Evolutionary conservation across 495 filamentous ascomycete genomes (phyloP).

Genomic region (Filosporella fistucella): DNA sequence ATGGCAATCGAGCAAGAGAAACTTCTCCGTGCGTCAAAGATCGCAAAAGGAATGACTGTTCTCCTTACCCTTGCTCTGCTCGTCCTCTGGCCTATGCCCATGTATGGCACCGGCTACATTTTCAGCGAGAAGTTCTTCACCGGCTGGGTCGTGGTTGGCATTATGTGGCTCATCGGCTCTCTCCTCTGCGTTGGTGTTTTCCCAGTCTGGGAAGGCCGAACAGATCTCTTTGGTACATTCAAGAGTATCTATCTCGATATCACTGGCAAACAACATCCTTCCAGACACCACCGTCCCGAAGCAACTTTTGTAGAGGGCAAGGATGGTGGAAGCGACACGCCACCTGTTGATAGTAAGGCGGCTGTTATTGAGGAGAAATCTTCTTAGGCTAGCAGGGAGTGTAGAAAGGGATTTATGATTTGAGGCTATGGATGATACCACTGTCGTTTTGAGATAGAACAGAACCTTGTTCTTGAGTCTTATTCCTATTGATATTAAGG

Average conservation of each 20-base stretch:
- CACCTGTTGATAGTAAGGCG: conserved; percentile 4
- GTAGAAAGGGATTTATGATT: background rate
- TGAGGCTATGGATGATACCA: conserved; percentile 3
- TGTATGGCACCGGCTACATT: conserved; percentile 79
- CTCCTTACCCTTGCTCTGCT: conserved; percentile 71
- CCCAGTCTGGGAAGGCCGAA: conserved; percentile 21
- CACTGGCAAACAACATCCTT: conserved; percentile 25
- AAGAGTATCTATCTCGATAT: conserved; percentile 66
- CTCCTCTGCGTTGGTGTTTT: conserved; percentile 24
- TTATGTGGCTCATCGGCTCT: conserved; percentile 69
- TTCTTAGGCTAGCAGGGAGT: background rate
- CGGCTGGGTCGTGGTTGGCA: conserved; percentile 71
- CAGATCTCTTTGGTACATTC: conserved; percentile 59
- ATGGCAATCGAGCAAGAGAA: conserved; percentile 32
- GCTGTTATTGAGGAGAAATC: conserved; percentile 6
- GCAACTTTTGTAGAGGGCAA: conserved; percentile 20
- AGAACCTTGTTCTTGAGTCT: too few species aligned
- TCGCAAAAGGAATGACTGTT: conserved; percentile 73
- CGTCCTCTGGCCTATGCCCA: conserved; percentile 90
- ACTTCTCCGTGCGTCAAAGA: conserved; percentile 66
- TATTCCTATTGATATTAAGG: too few species aligned
- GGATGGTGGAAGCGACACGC: conserved; percentile 14
- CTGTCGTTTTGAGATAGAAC: conserved; percentile 4
- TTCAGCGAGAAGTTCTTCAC: conserved; percentile 80
- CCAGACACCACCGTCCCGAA: conserved; percentile 10